phyloP scores from a whole-genome alignment of 2,329 filamentous ascomycete genomes.

The Alternaria postmessia region DNA sequence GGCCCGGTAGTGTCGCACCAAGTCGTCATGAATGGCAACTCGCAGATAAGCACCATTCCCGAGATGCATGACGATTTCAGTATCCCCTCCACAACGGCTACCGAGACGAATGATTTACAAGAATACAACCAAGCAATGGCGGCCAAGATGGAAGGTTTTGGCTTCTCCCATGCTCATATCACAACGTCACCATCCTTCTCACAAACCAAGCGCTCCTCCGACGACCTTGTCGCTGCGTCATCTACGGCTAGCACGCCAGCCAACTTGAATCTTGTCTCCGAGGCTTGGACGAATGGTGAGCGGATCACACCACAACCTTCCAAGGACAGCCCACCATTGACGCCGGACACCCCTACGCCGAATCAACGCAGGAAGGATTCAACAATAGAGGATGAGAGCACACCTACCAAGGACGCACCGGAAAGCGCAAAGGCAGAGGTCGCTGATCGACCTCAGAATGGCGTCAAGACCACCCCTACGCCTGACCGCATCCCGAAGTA shows the following conservation, averaged over 20 bases:
- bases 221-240: conserved; percentile 42
- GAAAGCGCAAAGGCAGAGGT: background rate
- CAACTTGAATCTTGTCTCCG: conserved; percentile 16
- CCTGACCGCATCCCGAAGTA: conserved; percentile 37
- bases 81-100: conserved; percentile 38
- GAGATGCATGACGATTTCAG: conserved; percentile 42
- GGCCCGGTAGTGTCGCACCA: conserved; percentile 25
- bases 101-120: conserved; percentile 26
- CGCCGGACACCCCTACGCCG: conserved; percentile 32
- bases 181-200: conserved; percentile 37
- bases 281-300: conserved; percentile 27
- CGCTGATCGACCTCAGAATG: conserved; percentile 3
- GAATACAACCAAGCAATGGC: conserved; percentile 18
- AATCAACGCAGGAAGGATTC: conserved; percentile 28
- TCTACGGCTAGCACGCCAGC: conserved; percentile 39
- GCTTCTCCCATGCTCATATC: conserved; percentile 24
- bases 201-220: conserved; percentile 46
- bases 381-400: conserved; percentile 3
- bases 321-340: conserved; percentile 22
- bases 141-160: conserved; percentile 37
- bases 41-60: conserved; percentile 16
- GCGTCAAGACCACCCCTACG: conserved; percentile 1
- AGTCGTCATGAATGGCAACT: conserved; percentile 21
- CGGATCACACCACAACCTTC: conserved; percentile 21
- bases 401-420: conserved; percentile 16